A percentile compares a stretch with the other conserved stretches of the same genome.
phyloP scores from a whole-genome alignment of 768 basidiomycete species.

The Tulasnella sp. region DNA sequence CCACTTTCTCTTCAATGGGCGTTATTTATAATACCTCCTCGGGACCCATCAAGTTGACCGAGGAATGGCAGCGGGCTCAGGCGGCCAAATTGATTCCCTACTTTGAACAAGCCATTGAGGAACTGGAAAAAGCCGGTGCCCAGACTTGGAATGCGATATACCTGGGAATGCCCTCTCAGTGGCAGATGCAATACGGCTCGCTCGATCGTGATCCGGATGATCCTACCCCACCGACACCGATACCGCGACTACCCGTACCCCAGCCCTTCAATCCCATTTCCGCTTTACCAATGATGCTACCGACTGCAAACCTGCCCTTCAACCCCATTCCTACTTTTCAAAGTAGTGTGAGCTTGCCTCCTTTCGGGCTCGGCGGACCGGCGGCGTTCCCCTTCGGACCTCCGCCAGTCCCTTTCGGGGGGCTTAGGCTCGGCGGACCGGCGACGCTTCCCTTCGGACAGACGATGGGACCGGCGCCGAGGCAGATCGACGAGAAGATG shows the following conservation, averaged over 20 bases:
- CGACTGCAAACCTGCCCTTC: too few species aligned
- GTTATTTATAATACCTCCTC: too few species aligned
- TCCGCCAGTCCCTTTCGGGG: too few species aligned
- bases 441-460: too few species aligned
- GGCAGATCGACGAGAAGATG: not conserved
- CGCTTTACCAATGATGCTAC: too few species aligned
- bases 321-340: too few species aligned
- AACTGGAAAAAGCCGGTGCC: constrained; percentile 47
- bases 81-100: constrained; percentile 44
- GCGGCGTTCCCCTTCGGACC: too few species aligned
- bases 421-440: too few species aligned
- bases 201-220: not conserved
- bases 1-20: too few species aligned
- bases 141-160: constrained; percentile 54
- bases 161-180: constrained; percentile 41
- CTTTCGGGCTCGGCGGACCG: not conserved
- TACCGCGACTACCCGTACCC: not conserved
- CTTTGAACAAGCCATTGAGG: constrained; percentile 46
- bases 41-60: too few species aligned
- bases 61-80: constrained; percentile 32
- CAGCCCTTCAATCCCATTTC: not conserved
- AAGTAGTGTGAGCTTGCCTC: too few species aligned
- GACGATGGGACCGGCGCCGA: too few species aligned
- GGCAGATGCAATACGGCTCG: constrained; percentile 40
- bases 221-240: constrained; percentile 38